Base-by-base conservation (phyloP, 352 stramenopile species). In the Globisporangium cystogenes region DNA sequence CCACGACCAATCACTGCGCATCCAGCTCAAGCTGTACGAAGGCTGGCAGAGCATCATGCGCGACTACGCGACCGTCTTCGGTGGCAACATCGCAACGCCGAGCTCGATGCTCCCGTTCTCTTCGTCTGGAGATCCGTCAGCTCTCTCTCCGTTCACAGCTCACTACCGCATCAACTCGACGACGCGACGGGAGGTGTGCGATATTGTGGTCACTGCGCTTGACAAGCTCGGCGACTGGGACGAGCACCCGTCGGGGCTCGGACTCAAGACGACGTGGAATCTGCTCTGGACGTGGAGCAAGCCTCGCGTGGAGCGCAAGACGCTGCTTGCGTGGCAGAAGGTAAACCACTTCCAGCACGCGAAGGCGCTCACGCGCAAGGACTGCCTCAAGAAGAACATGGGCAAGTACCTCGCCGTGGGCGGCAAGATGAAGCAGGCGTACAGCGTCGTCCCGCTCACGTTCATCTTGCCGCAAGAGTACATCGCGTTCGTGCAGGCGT, bases 391-490 rank as follows among this genome's bases (percentile, higher is more conserved):
- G 62, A 87, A 91, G 45, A 88, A 80, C 68, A 86, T 77, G 57
- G 82, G 64, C 36, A 93, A 78, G 54, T 89, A 80, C 57, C 36
- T 74, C 11, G 60, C 59, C 29, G 62, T 82, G 48, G 76, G 76
- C 26, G 72, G 69, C 4, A 54, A 60, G 4, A 62, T 90, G 44
- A 68, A 72, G 36, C 67, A 80, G 48, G 83, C 75, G 31, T 97
- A 95, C 53, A 79, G 97, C 51, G 90, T 98, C 26, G 83, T 96
- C 41, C 95, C 94, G 1, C 57, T 83, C 36, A 98, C 93, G 10
- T 98, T 97, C 64, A 67, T 97, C 10, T 60, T 98, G 23, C 95
- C 95, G 4, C 79, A 97, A 41, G 91, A 98, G 56, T 97, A 97
- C 56, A 81, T 94, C 0, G 66, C 67, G 48, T 97, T 98, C 45